Conservation (phyloP, 495 filamentous ascomycete species). For the Letharia lupina region DNA sequence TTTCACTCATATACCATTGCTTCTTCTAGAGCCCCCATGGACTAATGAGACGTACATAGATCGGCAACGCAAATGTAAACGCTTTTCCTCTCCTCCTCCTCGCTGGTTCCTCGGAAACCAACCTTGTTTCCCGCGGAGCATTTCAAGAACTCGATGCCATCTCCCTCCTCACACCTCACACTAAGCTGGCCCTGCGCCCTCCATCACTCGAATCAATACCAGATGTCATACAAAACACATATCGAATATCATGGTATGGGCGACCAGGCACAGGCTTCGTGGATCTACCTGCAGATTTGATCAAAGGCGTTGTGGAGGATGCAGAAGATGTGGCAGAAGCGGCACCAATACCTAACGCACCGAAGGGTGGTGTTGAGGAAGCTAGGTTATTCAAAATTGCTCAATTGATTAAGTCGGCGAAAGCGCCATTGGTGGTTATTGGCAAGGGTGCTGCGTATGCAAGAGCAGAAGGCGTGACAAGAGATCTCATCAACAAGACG, state of each 20-base stretch:
- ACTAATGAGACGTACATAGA: slow-evolving; percentile 25
- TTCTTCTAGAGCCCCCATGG: background rate
- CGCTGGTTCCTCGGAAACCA: slow-evolving; percentile 49
- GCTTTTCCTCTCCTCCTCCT: slow-evolving; percentile 53
- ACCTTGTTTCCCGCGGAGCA: slow-evolving; percentile 46
- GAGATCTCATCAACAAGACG: slow-evolving; percentile 41
- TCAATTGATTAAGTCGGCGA: slow-evolving; percentile 41
- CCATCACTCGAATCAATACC: slow-evolving; percentile 44
- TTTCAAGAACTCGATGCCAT: slow-evolving; percentile 59
- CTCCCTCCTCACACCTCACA: slow-evolving; percentile 48
- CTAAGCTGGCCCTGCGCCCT: slow-evolving; percentile 48
- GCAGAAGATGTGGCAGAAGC: slow-evolving; percentile 12
- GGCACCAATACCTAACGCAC: slow-evolving; percentile 33
- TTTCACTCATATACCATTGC: background rate
- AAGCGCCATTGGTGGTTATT: slow-evolving; percentile 49
- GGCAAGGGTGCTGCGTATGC: slow-evolving; percentile 58
- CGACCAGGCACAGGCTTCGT: slow-evolving; percentile 51
- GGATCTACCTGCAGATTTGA: slow-evolving; percentile 55
- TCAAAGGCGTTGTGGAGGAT: slow-evolving; percentile 36
- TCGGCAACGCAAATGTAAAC: slow-evolving; percentile 50
- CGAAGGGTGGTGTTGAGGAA: slow-evolving; percentile 38
- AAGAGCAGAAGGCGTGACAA: slow-evolving; percentile 41
- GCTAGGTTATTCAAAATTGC: slow-evolving; percentile 38
- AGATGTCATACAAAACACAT: slow-evolving; percentile 44
- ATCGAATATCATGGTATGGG: slow-evolving; percentile 49